A percentile compares a stretch with the other conserved stretches of the same genome.
phyloP scores from a whole-genome alignment of 441 rosid genomes.

The California macrophylla region DNA sequence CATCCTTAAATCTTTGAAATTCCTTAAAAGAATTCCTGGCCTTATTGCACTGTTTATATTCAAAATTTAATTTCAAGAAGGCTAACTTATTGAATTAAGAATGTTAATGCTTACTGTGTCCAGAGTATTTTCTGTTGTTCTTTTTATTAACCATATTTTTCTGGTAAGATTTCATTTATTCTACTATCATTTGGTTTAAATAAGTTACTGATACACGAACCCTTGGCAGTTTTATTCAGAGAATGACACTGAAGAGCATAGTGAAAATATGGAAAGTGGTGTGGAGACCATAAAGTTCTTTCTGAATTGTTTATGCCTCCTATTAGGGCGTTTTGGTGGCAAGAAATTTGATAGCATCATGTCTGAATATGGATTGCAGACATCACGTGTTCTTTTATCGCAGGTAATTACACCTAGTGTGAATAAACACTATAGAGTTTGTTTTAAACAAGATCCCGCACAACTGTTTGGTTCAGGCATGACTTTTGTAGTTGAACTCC shows the following conservation, averaged over 20 bases:
- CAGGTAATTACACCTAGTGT: slow-evolving; percentile 41
- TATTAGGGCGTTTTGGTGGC: slow-evolving; percentile 69
- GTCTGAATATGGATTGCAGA: slow-evolving; percentile 58
- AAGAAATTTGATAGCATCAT: slow-evolving; percentile 49
- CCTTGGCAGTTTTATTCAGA: slow-evolving; percentile 55
- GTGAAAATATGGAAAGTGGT: slow-evolving; percentile 38
- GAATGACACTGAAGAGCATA: slow-evolving; percentile 35
- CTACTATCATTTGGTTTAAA: not conserved
- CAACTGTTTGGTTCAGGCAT: not conserved
- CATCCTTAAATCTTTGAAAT: not conserved
- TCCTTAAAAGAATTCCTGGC: not conserved
- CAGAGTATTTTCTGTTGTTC: not conserved
- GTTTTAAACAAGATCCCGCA: not conserved
- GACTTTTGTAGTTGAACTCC: not conserved
- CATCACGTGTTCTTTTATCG: slow-evolving; percentile 50
- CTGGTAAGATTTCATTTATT: not conserved
- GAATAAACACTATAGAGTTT: slow-evolving; percentile 1
- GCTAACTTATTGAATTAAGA: not conserved
- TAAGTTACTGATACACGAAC: slow-evolving; percentile 23
- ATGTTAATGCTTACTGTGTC: not conserved
- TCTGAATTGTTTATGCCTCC: slow-evolving; percentile 75
- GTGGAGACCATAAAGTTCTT: slow-evolving; percentile 70
- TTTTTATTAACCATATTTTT: not conserved
- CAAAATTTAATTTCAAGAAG: not conserved
- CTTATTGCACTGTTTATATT: not conserved